Evolutionary conservation across 305 asterid genomes (phyloP), one percentile per base, ranked within the genome.

Genomic region (Rubia peregrina): DNA sequence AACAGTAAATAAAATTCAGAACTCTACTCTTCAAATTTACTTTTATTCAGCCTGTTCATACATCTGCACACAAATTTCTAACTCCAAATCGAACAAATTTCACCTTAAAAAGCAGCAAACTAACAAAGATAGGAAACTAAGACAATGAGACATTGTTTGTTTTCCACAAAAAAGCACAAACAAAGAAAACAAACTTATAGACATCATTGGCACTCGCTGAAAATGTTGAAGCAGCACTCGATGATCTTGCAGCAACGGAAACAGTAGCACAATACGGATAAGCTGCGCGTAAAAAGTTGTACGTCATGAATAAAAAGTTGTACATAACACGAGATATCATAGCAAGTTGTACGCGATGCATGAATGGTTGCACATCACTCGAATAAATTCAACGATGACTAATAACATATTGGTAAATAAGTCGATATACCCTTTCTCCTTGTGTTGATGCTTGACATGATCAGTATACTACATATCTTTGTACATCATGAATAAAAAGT

Each of bases 181-280:
- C 13, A 13, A 33, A 9, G 9, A 14, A 63, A 8, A 17, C 49
- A 11, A 65, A n/a, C 44, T 73, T 61, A 81, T 48, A 12, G 14
- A 42, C 73, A 71, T 9, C 33, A n/a, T n/a, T n/a, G n/a, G n/a
- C n/a, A n/a, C n/a, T n/a, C n/a, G n/a, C n/a, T n/a, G 70, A 76
- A n/a, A 6, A 74, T 53, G 62, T 82, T 78, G 80, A 76, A 75
- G 68, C 79, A 78, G 75, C 83, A 79, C 70, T 79, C 77, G 3
- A 81, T 79, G 7, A 78, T 61, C 77, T 81, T 73, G 16, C 30
- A 41, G 78, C 81, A 82, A 48, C 83, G 79, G 76, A 74, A 82
- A 57, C 78, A 79, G 81, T 81, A 79, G 67, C 81, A 81, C 77
- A 55, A 2, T 12, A 76, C 14, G 67, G 74, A 82, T 72, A 79